Evolutionary conservation across 176 grass and related monocot genomes (phyloP).

Genomic region (Ananas comosus): DNA sequence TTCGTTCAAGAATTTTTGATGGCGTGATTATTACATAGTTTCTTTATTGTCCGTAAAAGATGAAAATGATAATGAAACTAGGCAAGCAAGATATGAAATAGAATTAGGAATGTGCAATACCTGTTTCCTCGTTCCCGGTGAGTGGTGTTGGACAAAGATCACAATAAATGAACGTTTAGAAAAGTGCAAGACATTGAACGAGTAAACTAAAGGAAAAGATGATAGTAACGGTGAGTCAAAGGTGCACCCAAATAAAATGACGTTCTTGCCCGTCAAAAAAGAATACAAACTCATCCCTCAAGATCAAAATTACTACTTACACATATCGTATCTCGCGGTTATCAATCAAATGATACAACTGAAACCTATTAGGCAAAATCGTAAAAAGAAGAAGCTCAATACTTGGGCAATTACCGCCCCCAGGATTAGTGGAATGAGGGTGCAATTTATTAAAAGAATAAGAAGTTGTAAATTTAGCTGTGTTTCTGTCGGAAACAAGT

Average conservation of each 20-base stretch:
- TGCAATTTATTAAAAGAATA: conserved; percentile 5
- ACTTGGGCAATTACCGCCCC: neutral
- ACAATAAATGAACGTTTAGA: too few species aligned
- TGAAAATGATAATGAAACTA: too few species aligned
- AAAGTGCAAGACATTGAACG: too few species aligned
- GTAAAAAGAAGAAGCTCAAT: neutral
- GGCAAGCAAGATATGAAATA: too few species aligned
- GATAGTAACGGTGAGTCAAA: too few species aligned
- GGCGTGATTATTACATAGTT: too few species aligned
- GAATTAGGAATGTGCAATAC: too few species aligned
- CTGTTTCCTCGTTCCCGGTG: too few species aligned
- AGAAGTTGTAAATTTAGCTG: neutral
- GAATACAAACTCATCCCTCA: neutral
- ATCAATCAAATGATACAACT: neutral
- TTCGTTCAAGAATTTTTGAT: too few species aligned
- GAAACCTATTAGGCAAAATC: neutral
- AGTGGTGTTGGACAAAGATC: too few species aligned
- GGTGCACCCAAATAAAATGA: neutral
- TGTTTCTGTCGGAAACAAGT: neutral
- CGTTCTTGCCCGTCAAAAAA: neutral
- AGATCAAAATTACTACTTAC: neutral
- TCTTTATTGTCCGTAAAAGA: too few species aligned
- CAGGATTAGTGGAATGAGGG: neutral
- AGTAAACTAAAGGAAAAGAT: too few species aligned
- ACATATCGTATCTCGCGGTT: neutral